A percentile compares a stretch with the other conserved stretches of the same genome.
phyloP scores from a whole-genome alignment of 2,329 filamentous ascomycete genomes.

The Colletotrichum orchidophilum region DNA sequence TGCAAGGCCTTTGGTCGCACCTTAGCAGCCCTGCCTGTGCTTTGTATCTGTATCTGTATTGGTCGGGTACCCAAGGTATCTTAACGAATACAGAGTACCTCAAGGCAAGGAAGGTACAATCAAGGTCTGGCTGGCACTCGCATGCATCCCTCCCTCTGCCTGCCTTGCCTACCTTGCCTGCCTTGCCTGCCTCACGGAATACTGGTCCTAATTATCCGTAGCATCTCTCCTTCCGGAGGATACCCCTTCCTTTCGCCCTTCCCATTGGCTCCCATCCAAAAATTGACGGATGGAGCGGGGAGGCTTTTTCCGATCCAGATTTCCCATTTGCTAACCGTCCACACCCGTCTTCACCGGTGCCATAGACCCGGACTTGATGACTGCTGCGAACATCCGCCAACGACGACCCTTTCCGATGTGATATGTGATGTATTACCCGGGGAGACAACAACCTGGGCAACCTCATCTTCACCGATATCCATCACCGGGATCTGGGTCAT shows the following conservation, averaged over 20 bases:
- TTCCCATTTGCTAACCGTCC: slow-evolving; percentile 22
- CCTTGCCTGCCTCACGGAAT: background rate
- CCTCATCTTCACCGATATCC: background rate
- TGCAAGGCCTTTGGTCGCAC: background rate
- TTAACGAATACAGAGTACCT: no score
- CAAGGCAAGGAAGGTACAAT: background rate
- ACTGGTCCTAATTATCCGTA: background rate
- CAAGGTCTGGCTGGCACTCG: background rate
- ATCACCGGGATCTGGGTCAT: background rate
- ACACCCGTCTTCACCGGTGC: slow-evolving; percentile 30
- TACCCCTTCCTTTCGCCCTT: slow-evolving; percentile 3
- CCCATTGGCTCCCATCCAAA: slow-evolving; percentile 14
- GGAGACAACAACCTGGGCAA: background rate
- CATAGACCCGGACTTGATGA: slow-evolving; percentile 31
- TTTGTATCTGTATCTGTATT: background rate
- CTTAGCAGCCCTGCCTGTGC: background rate
- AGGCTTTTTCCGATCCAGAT: slow-evolving; percentile 19
- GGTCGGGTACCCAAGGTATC: no score
- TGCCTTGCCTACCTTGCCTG: background rate
- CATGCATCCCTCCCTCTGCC: no score
- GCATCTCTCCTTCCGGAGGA: background rate
- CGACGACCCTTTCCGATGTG: slow-evolving; percentile 22
- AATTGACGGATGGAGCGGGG: background rate
- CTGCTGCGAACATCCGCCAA: slow-evolving; percentile 32
- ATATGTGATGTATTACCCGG: slow-evolving; percentile 17